Base-by-base conservation (phyloP, 768 basidiomycete species). In the Strobilomyces confusus region DNA sequence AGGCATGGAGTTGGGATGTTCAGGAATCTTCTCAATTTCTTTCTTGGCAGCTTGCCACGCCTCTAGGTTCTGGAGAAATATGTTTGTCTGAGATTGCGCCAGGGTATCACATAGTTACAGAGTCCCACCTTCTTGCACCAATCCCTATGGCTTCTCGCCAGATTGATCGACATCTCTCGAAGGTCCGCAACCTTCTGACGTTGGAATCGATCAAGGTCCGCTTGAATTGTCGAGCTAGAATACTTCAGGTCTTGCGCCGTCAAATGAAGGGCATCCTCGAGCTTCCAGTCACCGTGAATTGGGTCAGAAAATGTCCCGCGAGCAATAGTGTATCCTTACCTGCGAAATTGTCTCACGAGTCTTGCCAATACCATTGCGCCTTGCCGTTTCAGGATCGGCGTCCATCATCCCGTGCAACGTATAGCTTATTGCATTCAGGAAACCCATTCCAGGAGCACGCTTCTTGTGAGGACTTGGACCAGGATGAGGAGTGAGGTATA, bases 371-470 rank as follows among this genome's bases (percentile, higher is more conserved):
- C 86, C 83, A 64, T 89, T 98, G 58, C 97, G 78, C 55, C 97
- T 77, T 6, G 95, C 95, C 17, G 89, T 91, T 74, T 98, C 97
- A 3, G 97, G 97, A 72, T 99, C 97, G 17, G 90, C 90, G 61
- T 99, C 97, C 87, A 99, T 98, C 86, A 98, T 95, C 5, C 95
- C 95, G 60, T 95, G 93, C 51, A 99, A 69, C 22, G 94, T 95
- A 71, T 97, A 95, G 64, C 88, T 93, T 40, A 99, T 75, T 15
- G 97, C 97, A 60, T 85, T 92, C 33, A 99, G 63, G 22, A 99
- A 73, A 19, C 92, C 94, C 79, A 90, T 90, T 8, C 89, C 89
- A 49, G 89, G 87, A 13, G 84, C 73, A 52, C 80, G 79, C 49
- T 79, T 72, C 66, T 78, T 77, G 32, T 79, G 73, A 49, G 87